Base-by-base conservation (phyloP, 1,284 basidiomycete genomes). In the Cryptococcus sp. region DNA sequence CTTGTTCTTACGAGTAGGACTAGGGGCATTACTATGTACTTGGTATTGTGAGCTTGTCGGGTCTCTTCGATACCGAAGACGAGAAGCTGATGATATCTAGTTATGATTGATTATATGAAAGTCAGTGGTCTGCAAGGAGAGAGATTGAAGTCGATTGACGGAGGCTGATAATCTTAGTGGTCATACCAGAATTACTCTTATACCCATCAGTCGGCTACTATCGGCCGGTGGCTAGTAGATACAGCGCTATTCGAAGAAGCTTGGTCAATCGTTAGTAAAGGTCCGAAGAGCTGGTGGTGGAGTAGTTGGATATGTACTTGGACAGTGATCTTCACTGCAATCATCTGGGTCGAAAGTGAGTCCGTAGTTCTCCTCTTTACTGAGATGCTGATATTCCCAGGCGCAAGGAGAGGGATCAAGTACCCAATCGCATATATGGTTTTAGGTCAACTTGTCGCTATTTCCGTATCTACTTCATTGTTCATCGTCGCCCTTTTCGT, bases 391-490 rank as follows among this genome's bases (percentile, higher is more conserved):
- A 23, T 23, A 23, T 23, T 23, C 23, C 23, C 60, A 79, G 84
- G 82, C 35, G 72, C 73, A 41, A 73, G 77, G 38, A 70, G 80
- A 45, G 68, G 74, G n/a, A 79, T 87, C 57, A 81, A 79, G 58
- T 79, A 82, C 57, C 62, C 83, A 0, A 85, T 83, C 83, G 84
- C 83, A 0, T 88, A 86, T 74, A 87, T 88, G 86, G 74, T 88
- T 41, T 79, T 89, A 3, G 87, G 86, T 5, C 86, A 88, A 72
- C 67, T 87, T 13, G 86, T 88, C 49, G 86, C 87, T 41, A 84
- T 88, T 46, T 85, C 84, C 11, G 84, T 88, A 41, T 83, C 86
- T 3, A 81, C 82, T 7, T 83, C 83, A 55, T 79, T 89, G 30
- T 88, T 88, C 76, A 82, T 83, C 60, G 71, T 83, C 1, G 83